Percentiles rank a stretch among this genome's conserved stretches.
phyloP scores from a whole-genome alignment of 2,329 filamentous ascomycete genomes.

The Trichoderma sp. region DNA sequence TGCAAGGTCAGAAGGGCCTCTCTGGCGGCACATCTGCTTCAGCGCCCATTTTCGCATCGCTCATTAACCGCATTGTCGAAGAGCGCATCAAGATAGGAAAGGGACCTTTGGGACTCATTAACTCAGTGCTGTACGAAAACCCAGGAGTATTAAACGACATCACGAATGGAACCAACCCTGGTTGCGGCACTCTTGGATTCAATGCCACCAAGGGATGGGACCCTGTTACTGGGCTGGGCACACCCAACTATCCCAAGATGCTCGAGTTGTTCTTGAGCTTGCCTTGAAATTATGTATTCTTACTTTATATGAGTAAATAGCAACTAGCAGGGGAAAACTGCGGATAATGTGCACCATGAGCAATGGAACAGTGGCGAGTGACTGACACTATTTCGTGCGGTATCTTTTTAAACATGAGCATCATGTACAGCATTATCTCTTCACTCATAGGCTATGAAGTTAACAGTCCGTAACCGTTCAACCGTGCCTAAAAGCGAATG shows the following conservation, averaged over 20 bases:
- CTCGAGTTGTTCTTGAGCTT: slow-evolving; percentile 17
- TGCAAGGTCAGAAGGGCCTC: slow-evolving; percentile 47
- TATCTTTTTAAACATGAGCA: neutral
- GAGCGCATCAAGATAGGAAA: slow-evolving; percentile 35
- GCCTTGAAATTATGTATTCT: neutral
- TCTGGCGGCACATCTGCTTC: slow-evolving; percentile 25
- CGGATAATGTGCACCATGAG: neutral
- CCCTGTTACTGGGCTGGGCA: slow-evolving; percentile 22
- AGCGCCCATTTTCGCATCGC: slow-evolving; percentile 25
- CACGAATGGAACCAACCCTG: slow-evolving; percentile 30
- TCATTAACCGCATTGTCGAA: slow-evolving; percentile 28
- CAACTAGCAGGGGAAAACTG: neutral
- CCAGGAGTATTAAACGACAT: slow-evolving; percentile 7
- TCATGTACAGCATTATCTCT: neutral
- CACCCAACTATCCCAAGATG: slow-evolving; percentile 21
- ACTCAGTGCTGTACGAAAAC: slow-evolving; percentile 16
- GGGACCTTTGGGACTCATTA: slow-evolving; percentile 39
- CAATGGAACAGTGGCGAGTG: neutral
- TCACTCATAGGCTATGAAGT: neutral
- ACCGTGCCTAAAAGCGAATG: too few relatives aligned
- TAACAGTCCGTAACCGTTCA: too few relatives aligned
- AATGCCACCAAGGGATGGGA: slow-evolving; percentile 26
- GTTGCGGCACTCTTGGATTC: slow-evolving; percentile 36
- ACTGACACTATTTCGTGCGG: neutral
- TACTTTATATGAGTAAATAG: neutral